Evolutionary conservation across 2,329 filamentous ascomycete species (phyloP), one percentile per base, ranked within the genome.

Genomic region (Botrytis pseudocinerea): DNA sequence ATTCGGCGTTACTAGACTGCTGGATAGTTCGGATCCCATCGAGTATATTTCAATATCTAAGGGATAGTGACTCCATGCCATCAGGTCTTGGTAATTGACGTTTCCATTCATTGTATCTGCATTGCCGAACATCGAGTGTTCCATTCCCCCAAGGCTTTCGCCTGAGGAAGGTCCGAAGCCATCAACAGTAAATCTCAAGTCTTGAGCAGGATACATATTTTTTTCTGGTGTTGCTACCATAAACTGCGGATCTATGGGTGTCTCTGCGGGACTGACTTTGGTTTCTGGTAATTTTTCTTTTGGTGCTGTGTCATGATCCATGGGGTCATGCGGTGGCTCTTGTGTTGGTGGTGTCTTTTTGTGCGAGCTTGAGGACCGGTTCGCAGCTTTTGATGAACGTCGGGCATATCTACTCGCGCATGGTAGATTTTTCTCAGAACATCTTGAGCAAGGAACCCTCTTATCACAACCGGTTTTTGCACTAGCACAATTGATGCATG

Each of bases 401-500:
- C 86, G 82, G 2, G 87, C 86, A 78, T 85, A 88, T 22, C 87
- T 82, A 2, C 85, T 83, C 7, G 83, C 83, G 76, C 87, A 85
- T 1, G 82, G 78, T n/a, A 87, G 78, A 72, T 83, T 84, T 78
- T 87, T 87, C 62, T 86, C 84, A 9, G 82, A 79, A 73, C 85
- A 87, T 72, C 85, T 81, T n/a, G 83, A 82, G 75, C 85, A 87
- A 0, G 85, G 85, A 1, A 85, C 82, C 71, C 81, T 80, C 77
- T 87, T 87, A 73, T 87, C 85, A 72, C 85, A 87, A 12, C 84
- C 85, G 2, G 85, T 86, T 79, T 87, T 87, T 46, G 85, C 85
- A 75, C 82, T 85, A 44, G 85, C 84, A 73, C 85, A 87, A 74
- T 85, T 85, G 61, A 83, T 80, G 77, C 85, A 87, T 5, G 85